phyloP scores from a whole-genome alignment of 2,329 filamentous ascomycete genomes.

The Trichoderma citrinoviride region DNA sequence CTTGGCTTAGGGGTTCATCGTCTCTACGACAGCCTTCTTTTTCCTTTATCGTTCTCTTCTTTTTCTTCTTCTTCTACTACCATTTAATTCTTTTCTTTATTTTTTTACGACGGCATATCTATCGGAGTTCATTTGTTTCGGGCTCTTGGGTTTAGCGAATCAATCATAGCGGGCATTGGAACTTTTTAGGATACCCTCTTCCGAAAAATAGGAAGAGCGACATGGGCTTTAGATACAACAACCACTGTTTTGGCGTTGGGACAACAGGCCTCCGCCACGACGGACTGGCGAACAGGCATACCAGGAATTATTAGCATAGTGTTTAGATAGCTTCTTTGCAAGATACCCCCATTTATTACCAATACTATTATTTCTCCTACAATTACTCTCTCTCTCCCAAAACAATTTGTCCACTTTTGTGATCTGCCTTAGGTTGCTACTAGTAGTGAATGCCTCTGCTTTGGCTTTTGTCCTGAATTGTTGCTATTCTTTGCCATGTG shows the following conservation, averaged over 20 bases:
- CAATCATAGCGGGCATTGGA: constrained; percentile 11
- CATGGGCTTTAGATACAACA: constrained; percentile 1
- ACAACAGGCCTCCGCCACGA: constrained; percentile 5
- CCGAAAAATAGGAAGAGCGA: constrained; percentile 10
- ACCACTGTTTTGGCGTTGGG: constrained; percentile 11
- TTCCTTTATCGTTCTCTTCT: neutral
- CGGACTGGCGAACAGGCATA: constrained; percentile 11
- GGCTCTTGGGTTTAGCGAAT: constrained; percentile 1
- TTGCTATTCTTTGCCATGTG: constrained; percentile 8
- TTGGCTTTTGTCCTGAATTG: neutral
- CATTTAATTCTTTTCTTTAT: neutral
- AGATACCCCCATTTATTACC: constrained; percentile 15
- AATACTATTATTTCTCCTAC: neutral
- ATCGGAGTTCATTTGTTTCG: constrained; percentile 14
- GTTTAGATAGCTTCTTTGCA: constrained; percentile 19
- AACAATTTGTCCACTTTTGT: neutral
- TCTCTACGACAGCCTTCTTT: constrained; percentile 4
- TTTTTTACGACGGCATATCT: constrained; percentile 10
- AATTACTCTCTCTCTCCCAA: too few species aligned
- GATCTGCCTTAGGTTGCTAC: too few species aligned
- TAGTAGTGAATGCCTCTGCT: neutral
- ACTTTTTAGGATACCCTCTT: constrained; percentile 12
- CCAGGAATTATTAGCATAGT: constrained; percentile 1
- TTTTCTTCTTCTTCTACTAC: too few species aligned
- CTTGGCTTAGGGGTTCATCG: neutral